phyloP scores from a whole-genome alignment of 116 monocot species.

The Thalassia testudinum region DNA sequence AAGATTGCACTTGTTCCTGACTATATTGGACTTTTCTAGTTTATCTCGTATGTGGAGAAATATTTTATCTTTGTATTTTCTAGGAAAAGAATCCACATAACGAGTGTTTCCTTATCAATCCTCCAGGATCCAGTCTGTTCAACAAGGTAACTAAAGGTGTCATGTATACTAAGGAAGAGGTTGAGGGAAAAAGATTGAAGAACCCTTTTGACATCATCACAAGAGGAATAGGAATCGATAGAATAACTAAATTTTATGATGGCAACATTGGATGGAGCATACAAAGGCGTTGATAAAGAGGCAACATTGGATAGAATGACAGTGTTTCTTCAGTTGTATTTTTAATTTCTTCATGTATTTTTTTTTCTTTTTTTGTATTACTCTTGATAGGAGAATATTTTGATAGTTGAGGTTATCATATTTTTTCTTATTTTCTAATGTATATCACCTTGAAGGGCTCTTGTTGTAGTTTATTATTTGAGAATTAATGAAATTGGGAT shows the following conservation, averaged over 20 bases:
- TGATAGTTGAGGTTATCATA: too few relatives aligned
- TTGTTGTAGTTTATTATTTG: too few relatives aligned
- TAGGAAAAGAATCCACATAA: constrained; percentile 70
- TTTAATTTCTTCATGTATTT: too few relatives aligned
- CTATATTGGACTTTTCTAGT: neutral
- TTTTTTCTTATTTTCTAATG: too few relatives aligned
- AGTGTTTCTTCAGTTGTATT: too few relatives aligned
- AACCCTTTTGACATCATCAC: constrained; percentile 95
- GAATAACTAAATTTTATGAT: constrained; percentile 87
- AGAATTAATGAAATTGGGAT: too few relatives aligned
- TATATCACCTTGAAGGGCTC: too few relatives aligned
- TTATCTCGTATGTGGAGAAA: neutral
- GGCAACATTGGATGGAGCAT: constrained; percentile 87
- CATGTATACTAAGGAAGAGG: constrained; percentile 97
- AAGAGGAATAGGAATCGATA: constrained; percentile 94
- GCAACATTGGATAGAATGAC: too few relatives aligned
- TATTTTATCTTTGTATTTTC: constrained; percentile 1
- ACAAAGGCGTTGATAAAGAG: constrained; percentile 68
- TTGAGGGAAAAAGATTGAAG: constrained; percentile 85
- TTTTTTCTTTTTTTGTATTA: too few relatives aligned
- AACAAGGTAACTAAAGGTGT: constrained; percentile 96
- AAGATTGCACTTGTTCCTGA: constrained; percentile 20
- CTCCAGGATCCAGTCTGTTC: constrained; percentile 90
- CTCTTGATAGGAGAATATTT: too few relatives aligned
- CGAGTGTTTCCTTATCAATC: constrained; percentile 84